Conservation (phyloP, 2,329 filamentous ascomycete genomes). For the Colletotrichum musae region DNA sequence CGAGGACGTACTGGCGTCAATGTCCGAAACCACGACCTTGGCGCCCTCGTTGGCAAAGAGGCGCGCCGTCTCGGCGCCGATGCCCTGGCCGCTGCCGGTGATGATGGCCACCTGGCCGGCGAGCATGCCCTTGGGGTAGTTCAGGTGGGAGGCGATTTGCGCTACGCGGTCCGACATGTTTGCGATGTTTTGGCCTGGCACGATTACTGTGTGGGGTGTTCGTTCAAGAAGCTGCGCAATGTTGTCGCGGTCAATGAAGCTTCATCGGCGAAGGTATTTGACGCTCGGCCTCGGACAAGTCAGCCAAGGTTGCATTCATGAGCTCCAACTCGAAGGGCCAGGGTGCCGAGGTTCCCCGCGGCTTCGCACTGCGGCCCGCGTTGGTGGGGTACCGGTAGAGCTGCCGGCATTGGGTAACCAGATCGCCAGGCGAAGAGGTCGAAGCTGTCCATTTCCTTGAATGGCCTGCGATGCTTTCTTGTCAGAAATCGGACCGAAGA, state of each 20-base stretch:
- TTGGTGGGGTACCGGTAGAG: slow-evolving; percentile 33
- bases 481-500: no score
- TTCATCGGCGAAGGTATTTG: background rate
- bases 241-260: background rate
- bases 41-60: slow-evolving; percentile 91
- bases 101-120: slow-evolving; percentile 88
- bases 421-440: background rate
- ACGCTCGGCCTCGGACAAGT: background rate
- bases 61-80: slow-evolving; percentile 86
- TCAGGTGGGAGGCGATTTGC: slow-evolving; percentile 84
- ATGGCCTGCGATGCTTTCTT: no score
- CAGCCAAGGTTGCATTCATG: background rate
- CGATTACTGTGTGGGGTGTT: background rate
- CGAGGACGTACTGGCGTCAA: slow-evolving; percentile 74
- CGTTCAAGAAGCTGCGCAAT: background rate
- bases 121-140: slow-evolving; percentile 85
- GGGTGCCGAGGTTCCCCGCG: slow-evolving; percentile 43
- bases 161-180: slow-evolving; percentile 72
- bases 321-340: slow-evolving; percentile 16
- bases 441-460: background rate
- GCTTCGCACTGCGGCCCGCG: slow-evolving; percentile 20
- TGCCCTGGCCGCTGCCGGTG: slow-evolving; percentile 88
- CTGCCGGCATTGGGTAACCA: slow-evolving; percentile 25
- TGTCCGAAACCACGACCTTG: slow-evolving; percentile 86
- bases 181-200: background rate